Percentiles rank a stretch among this genome's conserved stretches.
Evolutionary conservation across 2,329 filamentous ascomycete genomes (phyloP).

Genomic region (Orbilia oligospora): DNA sequence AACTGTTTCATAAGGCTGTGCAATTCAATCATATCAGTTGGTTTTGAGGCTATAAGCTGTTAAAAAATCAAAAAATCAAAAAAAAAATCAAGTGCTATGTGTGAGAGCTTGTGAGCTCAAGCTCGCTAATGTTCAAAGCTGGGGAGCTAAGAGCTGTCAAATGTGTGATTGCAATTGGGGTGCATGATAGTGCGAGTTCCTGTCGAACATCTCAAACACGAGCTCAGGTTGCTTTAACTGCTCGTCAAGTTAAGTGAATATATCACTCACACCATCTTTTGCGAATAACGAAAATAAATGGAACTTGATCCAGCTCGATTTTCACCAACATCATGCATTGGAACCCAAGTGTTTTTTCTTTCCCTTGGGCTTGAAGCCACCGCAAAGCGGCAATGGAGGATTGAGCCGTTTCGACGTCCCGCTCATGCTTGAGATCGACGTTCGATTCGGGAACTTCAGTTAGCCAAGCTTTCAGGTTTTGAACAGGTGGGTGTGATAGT

Average conservation of each 20-base stretch:
- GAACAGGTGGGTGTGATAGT: slow-evolving; percentile 54
- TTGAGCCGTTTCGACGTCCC: slow-evolving; percentile 46
- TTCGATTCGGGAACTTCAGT: slow-evolving; percentile 26
- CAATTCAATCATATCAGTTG: neutral
- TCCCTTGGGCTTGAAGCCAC: neutral
- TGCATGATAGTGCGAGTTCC: slow-evolving; percentile 24
- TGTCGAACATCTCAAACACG: slow-evolving; percentile 24
- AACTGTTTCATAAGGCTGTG: neutral
- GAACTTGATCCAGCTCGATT: neutral
- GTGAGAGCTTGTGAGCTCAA: slow-evolving; percentile 12
- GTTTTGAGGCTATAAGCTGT: neutral
- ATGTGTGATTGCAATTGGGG: slow-evolving; percentile 35
- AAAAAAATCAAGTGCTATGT: too few species aligned
- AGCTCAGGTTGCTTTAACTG: slow-evolving; percentile 1
- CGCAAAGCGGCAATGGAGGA: slow-evolving; percentile 39
- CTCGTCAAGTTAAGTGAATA: slow-evolving; percentile 11
- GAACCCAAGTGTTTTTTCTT: slow-evolving; percentile 8
- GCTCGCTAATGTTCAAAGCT: slow-evolving; percentile 10
- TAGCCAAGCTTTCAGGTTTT: slow-evolving; percentile 41
- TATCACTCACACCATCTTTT: slow-evolving; percentile 58
- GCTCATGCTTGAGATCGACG: slow-evolving; percentile 58
- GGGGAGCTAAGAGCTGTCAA: slow-evolving; percentile 28
- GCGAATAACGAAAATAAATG: neutral
- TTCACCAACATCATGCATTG: neutral
- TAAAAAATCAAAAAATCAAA: too few species aligned